Percentiles rank a stretch among this genome's conserved stretches.
Evolutionary conservation across 805 yeast species (phyloP).

Genomic region (Wickerhamiella cacticola): DNA sequence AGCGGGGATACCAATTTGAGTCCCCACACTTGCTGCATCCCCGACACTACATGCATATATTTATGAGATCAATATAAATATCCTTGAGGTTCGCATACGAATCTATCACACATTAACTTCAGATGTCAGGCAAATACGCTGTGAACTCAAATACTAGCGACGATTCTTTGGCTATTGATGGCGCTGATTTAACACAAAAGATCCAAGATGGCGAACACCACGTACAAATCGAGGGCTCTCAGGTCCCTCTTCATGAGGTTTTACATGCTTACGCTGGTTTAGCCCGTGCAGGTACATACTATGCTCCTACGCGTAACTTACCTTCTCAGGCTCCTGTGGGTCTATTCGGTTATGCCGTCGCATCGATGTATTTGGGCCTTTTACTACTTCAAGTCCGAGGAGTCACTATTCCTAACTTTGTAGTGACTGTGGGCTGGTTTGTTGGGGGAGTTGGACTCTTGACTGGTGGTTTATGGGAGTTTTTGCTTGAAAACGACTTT

Average conservation of each 20-base stretch:
- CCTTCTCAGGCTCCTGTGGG: slow-evolving; percentile 61
- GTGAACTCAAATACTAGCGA: neutral
- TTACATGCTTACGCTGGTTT: slow-evolving; percentile 53
- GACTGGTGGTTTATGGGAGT: slow-evolving; percentile 59
- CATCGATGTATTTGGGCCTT: slow-evolving; percentile 48
- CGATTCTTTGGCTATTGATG: neutral
- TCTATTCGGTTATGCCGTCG: slow-evolving; percentile 45
- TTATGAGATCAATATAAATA: neutral
- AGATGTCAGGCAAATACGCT: neutral
- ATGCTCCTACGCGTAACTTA: slow-evolving; percentile 38
- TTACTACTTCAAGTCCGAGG: slow-evolving; percentile 49
- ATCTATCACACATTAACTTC: neutral
- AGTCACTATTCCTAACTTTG: slow-evolving; percentile 40
- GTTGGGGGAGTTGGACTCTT: slow-evolving; percentile 53
- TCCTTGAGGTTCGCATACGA: neutral
- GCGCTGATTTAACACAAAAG: neutral
- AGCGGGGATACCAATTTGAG: too few relatives aligned
- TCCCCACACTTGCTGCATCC: neutral
- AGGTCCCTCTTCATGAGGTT: slow-evolving; percentile 43
- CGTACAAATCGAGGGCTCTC: slow-evolving; percentile 53
- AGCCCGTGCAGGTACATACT: slow-evolving; percentile 33
- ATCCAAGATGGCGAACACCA: slow-evolving; percentile 28
- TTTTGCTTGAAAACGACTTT: slow-evolving; percentile 51
- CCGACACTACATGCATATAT: neutral
- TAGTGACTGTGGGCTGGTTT: slow-evolving; percentile 49